Evolutionary conservation across 805 yeast species (phyloP).

Genomic region (Teunomyces panamensis): DNA sequence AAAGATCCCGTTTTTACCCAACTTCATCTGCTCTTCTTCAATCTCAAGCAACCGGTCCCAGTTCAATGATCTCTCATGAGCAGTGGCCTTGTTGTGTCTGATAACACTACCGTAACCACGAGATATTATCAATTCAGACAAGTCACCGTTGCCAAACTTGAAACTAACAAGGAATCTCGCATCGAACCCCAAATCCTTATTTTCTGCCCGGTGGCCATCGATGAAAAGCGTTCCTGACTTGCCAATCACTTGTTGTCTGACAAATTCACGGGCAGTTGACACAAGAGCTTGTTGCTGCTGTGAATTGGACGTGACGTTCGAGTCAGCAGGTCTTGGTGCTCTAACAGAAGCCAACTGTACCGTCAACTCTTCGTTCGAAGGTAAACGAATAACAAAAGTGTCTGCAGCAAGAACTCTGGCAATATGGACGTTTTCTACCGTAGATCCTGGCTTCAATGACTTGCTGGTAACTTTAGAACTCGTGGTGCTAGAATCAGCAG

Average conservation of each 20-base stretch:
- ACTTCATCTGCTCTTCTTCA: conserved; percentile 57
- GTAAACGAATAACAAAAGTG: conserved; percentile 54
- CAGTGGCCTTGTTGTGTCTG: conserved; percentile 70
- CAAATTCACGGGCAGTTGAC: conserved; percentile 69
- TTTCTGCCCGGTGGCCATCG: conserved; percentile 62
- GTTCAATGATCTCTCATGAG: conserved; percentile 61
- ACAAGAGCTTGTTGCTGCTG: conserved; percentile 50
- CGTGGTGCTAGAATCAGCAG: conserved; percentile 10
- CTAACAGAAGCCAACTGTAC: conserved; percentile 77
- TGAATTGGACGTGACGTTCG: conserved; percentile 37
- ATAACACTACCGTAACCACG: conserved; percentile 77
- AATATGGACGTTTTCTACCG: conserved; percentile 50
- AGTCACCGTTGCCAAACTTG: conserved; percentile 51
- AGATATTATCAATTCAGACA: conserved; percentile 58
- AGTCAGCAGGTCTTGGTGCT: conserved; percentile 66
- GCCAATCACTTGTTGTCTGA: conserved; percentile 67
- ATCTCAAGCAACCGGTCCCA: conserved; percentile 77
- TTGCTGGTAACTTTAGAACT: conserved; percentile 10
- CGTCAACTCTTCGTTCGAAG: conserved; percentile 51
- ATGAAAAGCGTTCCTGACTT: conserved; percentile 56
- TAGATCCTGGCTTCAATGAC: conserved; percentile 43
- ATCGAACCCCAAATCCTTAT: conserved; percentile 54
- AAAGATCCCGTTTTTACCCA: conserved; percentile 59
- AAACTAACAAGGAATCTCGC: conserved; percentile 66
- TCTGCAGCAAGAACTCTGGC: conserved; percentile 66